A percentile compares a stretch with the other conserved stretches of the same genome.
Conservation (phyloP, 192 early-diverging fungal species). For the Coemansia sp. region DNA sequence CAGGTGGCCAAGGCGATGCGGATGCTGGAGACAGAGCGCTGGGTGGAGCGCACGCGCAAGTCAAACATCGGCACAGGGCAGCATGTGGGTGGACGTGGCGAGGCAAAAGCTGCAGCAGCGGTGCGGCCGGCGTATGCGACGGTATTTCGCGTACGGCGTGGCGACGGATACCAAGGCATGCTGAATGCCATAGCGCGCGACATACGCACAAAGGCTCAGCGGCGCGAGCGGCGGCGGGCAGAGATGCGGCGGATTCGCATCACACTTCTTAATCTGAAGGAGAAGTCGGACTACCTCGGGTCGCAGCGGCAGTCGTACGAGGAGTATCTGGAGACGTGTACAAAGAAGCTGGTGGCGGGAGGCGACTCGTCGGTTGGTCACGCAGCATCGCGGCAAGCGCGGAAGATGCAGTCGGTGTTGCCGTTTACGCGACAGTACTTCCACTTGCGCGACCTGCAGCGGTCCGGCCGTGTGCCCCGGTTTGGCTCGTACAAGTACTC, state of each 20-base stretch:
- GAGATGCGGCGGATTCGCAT: slow-evolving; percentile 75
- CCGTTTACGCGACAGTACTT: slow-evolving; percentile 95
- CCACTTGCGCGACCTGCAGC: slow-evolving; percentile 83
- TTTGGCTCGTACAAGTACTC: slow-evolving; percentile 99
- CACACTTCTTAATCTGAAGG: slow-evolving; percentile 80
- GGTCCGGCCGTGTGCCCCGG: slow-evolving; percentile 83
- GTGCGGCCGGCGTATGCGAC: slow-evolving; percentile 46
- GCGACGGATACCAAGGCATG: slow-evolving; percentile 89
- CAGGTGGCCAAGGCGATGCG: slow-evolving; percentile 78
- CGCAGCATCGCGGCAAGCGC: slow-evolving; percentile 55
- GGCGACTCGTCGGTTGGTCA: slow-evolving; percentile 56
- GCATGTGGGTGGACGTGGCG: slow-evolving; percentile 1
- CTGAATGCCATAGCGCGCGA: slow-evolving; percentile 90
- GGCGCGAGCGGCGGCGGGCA: slow-evolving; percentile 68
- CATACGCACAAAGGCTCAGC: slow-evolving; percentile 87
- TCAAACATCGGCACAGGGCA: slow-evolving; percentile 55
- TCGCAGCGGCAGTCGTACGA: slow-evolving; percentile 88
- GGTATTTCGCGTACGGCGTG: slow-evolving; percentile 56
- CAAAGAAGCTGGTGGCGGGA: slow-evolving; percentile 73
- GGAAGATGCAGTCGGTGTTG: slow-evolving; percentile 60
- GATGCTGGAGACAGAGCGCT: slow-evolving; percentile 72
- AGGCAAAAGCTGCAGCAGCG: background rate
- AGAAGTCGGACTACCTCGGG: slow-evolving; percentile 80
- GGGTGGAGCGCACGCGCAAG: slow-evolving; percentile 61
- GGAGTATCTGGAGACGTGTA: slow-evolving; percentile 88